Percentiles rank a stretch among this genome's conserved stretches.
Conservation (phyloP, 106 monocot species). For the Dendrobium catenatum region DNA sequence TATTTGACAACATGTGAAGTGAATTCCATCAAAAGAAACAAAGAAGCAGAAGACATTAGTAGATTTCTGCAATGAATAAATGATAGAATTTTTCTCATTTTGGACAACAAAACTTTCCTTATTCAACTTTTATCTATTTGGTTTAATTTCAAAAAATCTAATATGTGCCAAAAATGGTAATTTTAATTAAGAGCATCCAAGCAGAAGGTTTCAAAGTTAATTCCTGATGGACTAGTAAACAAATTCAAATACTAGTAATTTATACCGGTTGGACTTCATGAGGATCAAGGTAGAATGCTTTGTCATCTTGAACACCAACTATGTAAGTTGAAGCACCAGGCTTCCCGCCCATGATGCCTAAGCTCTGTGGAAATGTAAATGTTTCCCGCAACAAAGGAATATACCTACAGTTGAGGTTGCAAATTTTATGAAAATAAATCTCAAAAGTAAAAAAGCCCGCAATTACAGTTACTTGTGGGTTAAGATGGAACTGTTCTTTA, state of each 20-base stretch:
- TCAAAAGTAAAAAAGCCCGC: neutral
- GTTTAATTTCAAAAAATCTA: neutral
- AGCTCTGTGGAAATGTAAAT: conserved; percentile 90
- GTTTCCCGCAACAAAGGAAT: conserved; percentile 71
- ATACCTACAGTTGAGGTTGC: conserved; percentile 43
- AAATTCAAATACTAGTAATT: neutral
- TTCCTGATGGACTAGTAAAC: neutral
- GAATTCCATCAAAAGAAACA: neutral
- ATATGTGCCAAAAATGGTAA: neutral
- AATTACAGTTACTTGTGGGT: neutral
- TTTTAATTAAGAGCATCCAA: neutral
- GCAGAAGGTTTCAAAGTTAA: neutral
- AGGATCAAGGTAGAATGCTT: conserved; percentile 84
- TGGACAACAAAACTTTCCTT: neutral
- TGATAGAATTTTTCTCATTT: neutral
- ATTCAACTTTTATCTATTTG: neutral
- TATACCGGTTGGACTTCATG: conserved; percentile 81
- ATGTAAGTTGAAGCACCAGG: conserved; percentile 95
- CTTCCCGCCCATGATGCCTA: conserved; percentile 94
- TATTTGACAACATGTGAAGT: neutral
- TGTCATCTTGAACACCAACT: conserved; percentile 93
- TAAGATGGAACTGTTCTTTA: neutral
- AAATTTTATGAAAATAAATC: neutral
- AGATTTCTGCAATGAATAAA: neutral
- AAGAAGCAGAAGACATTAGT: neutral